Evolutionary conservation across 2,329 filamentous ascomycete species (phyloP).

Genomic region (Sarocladium strictum): DNA sequence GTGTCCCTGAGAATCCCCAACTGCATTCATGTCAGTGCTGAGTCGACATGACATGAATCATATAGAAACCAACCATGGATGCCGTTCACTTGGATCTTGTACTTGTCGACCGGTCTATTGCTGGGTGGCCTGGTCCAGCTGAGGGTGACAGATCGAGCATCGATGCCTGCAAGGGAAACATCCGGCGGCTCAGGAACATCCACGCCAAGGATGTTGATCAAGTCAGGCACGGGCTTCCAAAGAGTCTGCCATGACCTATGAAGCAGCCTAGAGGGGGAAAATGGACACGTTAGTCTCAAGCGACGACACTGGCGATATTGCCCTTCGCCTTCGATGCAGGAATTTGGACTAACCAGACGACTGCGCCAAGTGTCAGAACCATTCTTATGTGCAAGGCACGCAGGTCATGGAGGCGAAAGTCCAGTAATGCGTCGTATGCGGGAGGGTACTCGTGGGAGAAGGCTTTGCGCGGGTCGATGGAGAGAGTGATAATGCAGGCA

Average conservation of each 20-base stretch:
- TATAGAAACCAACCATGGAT: constrained; percentile 78
- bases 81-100: constrained; percentile 89
- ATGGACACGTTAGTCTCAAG: not conserved
- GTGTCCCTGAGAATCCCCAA: constrained; percentile 67
- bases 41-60: not conserved
- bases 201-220: constrained; percentile 86
- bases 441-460: constrained; percentile 21
- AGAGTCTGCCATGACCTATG: constrained; percentile 84
- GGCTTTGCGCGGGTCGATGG: constrained; percentile 25
- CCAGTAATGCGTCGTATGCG: constrained; percentile 27
- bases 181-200: constrained; percentile 88
- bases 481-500: constrained; percentile 25
- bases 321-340: not conserved
- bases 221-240: constrained; percentile 82
- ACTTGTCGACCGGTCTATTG: constrained; percentile 69
- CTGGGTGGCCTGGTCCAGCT: constrained; percentile 76
- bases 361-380: constrained; percentile 46
- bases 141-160: constrained; percentile 77
- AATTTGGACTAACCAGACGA: constrained; percentile 42
- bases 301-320: too few relatives aligned
- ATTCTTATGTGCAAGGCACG: constrained; percentile 46
- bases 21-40: constrained; percentile 31
- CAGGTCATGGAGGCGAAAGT: constrained; percentile 40
- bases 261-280: constrained; percentile 55
- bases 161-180: constrained; percentile 85